These are phyloP conservation scores for Trichoderma citrinoviride DNA, from an alignment of 2,329 filamentous ascomycete genomes.

Conservation along the genomic window DNA sequence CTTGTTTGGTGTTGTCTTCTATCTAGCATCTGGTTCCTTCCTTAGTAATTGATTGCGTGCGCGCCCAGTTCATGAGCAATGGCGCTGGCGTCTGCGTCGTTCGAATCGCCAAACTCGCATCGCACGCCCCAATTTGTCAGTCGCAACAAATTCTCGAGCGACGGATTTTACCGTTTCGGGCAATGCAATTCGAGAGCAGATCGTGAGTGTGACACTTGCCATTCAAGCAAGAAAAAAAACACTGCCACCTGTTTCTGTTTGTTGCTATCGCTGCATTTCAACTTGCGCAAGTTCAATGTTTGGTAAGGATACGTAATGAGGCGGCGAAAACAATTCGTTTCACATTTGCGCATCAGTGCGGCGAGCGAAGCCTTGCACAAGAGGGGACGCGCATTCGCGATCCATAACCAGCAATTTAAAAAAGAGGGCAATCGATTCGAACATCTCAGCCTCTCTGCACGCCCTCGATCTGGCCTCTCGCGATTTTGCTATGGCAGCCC, in stretches of 20 bases:
- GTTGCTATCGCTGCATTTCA: neutral
- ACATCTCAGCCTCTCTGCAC: constrained; percentile 16
- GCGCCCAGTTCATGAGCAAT: neutral
- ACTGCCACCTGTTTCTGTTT: no score
- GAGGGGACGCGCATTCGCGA: neutral
- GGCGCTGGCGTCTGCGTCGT: neutral
- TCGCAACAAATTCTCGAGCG: neutral
- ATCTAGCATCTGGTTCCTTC: neutral
- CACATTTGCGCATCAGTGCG: neutral
- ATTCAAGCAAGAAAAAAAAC: neutral
- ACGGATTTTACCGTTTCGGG: neutral
- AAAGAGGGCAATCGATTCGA: neutral
- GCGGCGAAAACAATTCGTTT: neutral
- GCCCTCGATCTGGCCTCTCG: constrained; percentile 8
- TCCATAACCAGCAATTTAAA: neutral
- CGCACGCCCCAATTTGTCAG: constrained; percentile 4
- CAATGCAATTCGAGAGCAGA: neutral
- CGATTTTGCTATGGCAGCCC: neutral
- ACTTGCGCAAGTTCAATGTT: neutral
- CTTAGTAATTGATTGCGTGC: neutral
- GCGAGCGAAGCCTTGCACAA: neutral
- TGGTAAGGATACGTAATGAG: neutral
- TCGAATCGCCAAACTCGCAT: neutral
- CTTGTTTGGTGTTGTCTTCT: neutral
- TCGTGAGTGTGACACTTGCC: neutral